Base-by-base conservation (phyloP, 306 rosid species). In the Gastrolobium villosum region DNA sequence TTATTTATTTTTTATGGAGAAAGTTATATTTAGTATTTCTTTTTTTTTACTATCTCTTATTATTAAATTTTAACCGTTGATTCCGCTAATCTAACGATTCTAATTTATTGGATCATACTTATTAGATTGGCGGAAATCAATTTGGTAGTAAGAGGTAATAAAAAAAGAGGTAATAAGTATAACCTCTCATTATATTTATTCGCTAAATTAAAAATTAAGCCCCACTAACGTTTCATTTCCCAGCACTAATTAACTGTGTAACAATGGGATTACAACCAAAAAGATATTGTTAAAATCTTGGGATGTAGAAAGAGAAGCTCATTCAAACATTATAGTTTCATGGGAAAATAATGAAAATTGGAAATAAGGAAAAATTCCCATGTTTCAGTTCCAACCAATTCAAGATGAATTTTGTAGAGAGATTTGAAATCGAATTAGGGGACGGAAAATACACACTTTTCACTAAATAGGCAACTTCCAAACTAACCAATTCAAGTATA, bases 271-370 rank as follows among this genome's bases (percentile, higher is more conserved):
- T 35, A 10, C 55, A 11, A 26, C 10, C 14, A 60, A 59, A 76
- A 10, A 40, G 26, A 10, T 5, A 44, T 5, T 31, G 13, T 28
- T 40, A 40, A 55, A 54, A 34, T 10, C 20, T 32, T 5, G 36
- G 40, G 76, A 9, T 20, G 76, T 41, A 45, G 20, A 68, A 11
- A 9, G 67, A 40, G 53, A 63, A 52, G 20, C 34, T 60, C 14
- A 40, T 39, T 40, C 53, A 55, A 26, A 41, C 9, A 15, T 40
- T 7, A 40, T 40, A 20, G 6, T 41, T 40, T 65, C 35, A 61
- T 61, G 10, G 63, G 9, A 50, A 35, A 36, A n/a, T 6, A 8
- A 14, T 8, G 50, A 30, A 36, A 70, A 52, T 52, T 50, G 39
- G n/a, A 71, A 37, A 39, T 54, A 54, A 26, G 13, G 35, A 53